Base-by-base conservation (phyloP, 306 rosid species). In the Psophocarpus tetragonolobus region DNA sequence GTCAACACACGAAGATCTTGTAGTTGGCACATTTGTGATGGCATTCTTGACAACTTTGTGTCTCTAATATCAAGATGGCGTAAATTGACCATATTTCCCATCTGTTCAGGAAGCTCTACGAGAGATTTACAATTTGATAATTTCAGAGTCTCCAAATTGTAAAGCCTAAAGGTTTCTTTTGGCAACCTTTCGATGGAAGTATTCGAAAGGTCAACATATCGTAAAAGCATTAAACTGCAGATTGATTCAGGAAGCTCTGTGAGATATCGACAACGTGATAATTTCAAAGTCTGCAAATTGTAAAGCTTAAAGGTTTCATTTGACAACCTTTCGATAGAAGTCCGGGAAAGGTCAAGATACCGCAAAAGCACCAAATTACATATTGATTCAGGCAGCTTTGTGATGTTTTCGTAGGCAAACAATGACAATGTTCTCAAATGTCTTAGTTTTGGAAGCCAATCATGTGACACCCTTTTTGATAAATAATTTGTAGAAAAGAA, bases 1-100 rank as follows among this genome's bases (percentile, higher is more conserved):
- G 81, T 23, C 76, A 81, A 24, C 0, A 45, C 76, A 3, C 21
- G 53, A 1, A 68, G 65, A 35, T 47, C n/a, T 60, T 81, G 20
- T 45, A 81, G 33, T 3, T 3, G 23, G 17, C 62, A 41, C 12
- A 80, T 36, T 53, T 73, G 60, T 30, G 0, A 3, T 0, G 75
- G 80, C 62, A 80, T n/a, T 0, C 6, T 0, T 0, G 5, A 15
- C 21, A 48, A 48, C 1, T 8, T 38, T 38, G 44, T n/a, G 18
- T 17, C 23, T 4, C 21, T n/a, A 48, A 48, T n/a, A 48, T 48
- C 54, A n/a, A 48, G 18, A 3, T 48, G 54, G 6, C n/a, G 48
- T 11, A 42, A 11, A 42, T 42, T 42, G 12, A 42, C n/a, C 13
- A 32, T 3, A 32, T 32, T 48, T 15, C 20, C 54, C 6, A 48